A percentile compares a stretch with the other conserved stretches of the same genome.
phyloP scores from a whole-genome alignment of 768 basidiomycete genomes.

The Russula olivacea region DNA sequence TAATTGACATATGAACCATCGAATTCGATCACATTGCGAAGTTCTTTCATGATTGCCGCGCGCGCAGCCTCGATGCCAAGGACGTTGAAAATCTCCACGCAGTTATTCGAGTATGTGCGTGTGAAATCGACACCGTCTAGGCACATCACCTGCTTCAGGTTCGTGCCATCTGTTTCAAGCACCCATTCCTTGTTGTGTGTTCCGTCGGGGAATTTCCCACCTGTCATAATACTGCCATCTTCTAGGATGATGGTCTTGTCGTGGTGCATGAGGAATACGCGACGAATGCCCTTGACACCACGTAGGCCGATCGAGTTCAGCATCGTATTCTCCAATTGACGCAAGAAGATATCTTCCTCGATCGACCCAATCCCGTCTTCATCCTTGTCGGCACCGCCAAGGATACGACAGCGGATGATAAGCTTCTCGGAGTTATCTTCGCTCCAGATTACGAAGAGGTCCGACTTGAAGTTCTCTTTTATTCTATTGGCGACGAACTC shows the following conservation, averaged over 20 bases:
- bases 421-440: slow-evolving; percentile 99
- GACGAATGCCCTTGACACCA: slow-evolving; percentile 84
- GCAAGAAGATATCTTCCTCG: slow-evolving; percentile 94
- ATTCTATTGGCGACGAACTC: slow-evolving; percentile 90
- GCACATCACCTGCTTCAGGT: slow-evolving; percentile 91
- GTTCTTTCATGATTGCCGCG: slow-evolving; percentile 87
- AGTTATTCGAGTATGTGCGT: slow-evolving; percentile 95
- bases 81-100: slow-evolving; percentile 89
- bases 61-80: slow-evolving; percentile 97
- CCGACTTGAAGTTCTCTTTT: slow-evolving; percentile 89
- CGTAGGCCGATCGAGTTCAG: slow-evolving; percentile 91
- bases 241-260: slow-evolving; percentile 62
- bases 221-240: slow-evolving; percentile 59
- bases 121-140: slow-evolving; percentile 92
- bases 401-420: slow-evolving; percentile 91
- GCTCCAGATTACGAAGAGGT: slow-evolving; percentile 97
- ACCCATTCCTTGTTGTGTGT: slow-evolving; percentile 97
- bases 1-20: slow-evolving; percentile 99
- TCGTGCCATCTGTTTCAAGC: slow-evolving; percentile 94
- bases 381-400: slow-evolving; percentile 79
- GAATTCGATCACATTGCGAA: slow-evolving; percentile 95
- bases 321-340: slow-evolving; percentile 95
- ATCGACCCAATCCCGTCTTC: slow-evolving; percentile 68
- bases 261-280: slow-evolving; percentile 90
- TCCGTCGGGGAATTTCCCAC: too few relatives aligned